Evolutionary conservation across 2,329 filamentous ascomycete genomes (phyloP), one percentile per base, ranked within the genome.

Genomic region (Paecilomyces formosus): DNA sequence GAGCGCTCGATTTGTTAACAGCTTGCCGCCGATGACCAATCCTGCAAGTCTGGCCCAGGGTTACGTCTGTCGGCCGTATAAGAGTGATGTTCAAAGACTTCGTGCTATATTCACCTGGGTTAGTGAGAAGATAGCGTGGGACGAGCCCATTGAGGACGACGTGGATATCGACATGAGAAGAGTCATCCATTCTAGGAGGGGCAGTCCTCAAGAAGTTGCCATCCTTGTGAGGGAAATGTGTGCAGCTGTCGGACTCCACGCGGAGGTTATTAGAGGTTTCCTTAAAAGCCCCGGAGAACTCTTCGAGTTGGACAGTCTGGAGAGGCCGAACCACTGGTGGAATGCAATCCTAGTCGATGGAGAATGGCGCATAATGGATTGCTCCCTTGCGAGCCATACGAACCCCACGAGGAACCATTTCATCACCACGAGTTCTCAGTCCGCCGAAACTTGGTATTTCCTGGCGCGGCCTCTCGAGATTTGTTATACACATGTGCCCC

Each of bases 71-170:
- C 85, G 94, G 28, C 95, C 94, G 0, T 96, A 97, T 72, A 84
- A 92, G 60, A 97, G 90, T 73, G 93, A 97, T 66, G 90, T 97
- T 0, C 94, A 99, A 72, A 85, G 92, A 35, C 77, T 99, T 26
- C 85, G 95, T 24, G 93, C 94, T 15, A 97, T 99, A 62, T 99
- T 97, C 69, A 97, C 90, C 1, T 99, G 93, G 93, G 90, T 96
- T 4, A 85, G 90, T n/a, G 94, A 99, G 71, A 92, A 93, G 66
- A 87, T 99, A 58, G 85, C 84, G 31, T 99, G 94, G 94, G 94
- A 99, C 56, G 93, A 97, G 67, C 92, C 96, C 63, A 92, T 91
- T 63, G 91, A 96, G 65, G 89, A 88, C n/a, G 82, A 88, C 5
- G 30, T 31, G 7, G 78, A 76, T 18, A 70, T 94, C 56, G 92